Evolutionary conservation across 345 rosid genomes (phyloP), one percentile per base, ranked within the genome.

Genomic region (Trapa bicornis): DNA sequence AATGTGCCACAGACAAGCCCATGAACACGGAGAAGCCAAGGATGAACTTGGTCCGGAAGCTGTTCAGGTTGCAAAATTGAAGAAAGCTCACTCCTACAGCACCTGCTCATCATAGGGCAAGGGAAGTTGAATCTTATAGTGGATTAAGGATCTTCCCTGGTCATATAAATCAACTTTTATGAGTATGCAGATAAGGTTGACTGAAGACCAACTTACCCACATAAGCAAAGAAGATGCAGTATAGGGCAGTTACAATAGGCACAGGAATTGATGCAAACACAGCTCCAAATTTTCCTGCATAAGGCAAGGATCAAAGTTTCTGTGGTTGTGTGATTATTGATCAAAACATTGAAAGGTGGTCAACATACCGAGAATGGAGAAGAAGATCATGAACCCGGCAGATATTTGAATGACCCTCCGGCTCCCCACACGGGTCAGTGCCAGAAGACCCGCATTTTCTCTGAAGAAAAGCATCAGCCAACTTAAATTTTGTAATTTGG

Each of bases 301-400:
- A 22, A 65, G 64, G 57, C 42, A 72, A 48, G 35, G 45, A 17
- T 35, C 66, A 17, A 45, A 33, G 12, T 54, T 8, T 41, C 39
- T 5, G 48, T 41, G 43, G 43, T 41, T 41, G 7, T 45, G 48
- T 45, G 48, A 45, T 45, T 11, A 13, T 6, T 45, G 48, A 45
- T 45, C 12, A 45, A 45, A 45, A 11, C 48, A 45, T 45, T 45
- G 48, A 11, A 58, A 58, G 72, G 58, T 22, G 37, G 15, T 17
- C 47, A 37, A 37, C 84, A 65, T 75, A 87, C 97, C 99, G 47
- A 94, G 92, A 81, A 94, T 73, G 12, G 99, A 89, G 84, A 94
- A 94, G 81, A 94, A 94, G 69, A 94, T 81, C 99, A 94, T 91
- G 81, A 94, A 94, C 58, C 95, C 97, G 68, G 99, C 97, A 13